Evolutionary conservation across 2,329 filamentous ascomycete genomes (phyloP), one percentile per base, ranked within the genome.

Genomic region (Botrytis fabae): DNA sequence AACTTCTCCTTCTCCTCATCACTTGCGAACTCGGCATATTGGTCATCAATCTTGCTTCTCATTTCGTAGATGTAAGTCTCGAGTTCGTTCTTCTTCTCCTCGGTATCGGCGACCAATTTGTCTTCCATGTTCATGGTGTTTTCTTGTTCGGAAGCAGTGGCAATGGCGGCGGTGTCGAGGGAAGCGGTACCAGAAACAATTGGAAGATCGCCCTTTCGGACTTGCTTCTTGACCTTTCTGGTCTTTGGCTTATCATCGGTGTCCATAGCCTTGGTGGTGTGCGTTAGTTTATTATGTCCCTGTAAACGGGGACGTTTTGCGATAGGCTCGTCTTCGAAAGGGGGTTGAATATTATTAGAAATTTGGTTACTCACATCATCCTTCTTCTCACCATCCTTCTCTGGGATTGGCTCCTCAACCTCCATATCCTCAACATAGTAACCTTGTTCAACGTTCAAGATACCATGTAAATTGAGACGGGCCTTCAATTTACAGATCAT

Each of bases 401-500:
- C 93, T 75, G 93, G 92, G 75, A 97, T 86, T 76, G 95, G 93
- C 86, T 97, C 95, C 85, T 99, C 96, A 73, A 98, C 91, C 85
- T 99, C 96, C 81, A 97, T 91, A 82, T 99, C 96, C 86, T 99
- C 96, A 71, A 99, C 96, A 80, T 94, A 98, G 87, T 99, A 99
- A 75, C 95, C 96, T 76, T 91, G 95, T 86, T 99, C 96, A 54
- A 99, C 92, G 82, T 98, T 98, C 77, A 99, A 87, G 74, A 99
- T 90, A 83, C 96, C 96, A 85, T 98, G 95, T 76, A 98, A 89
- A 85, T 99, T 99, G 73, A 99, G 89, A 76, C 96, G 91, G 65
- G 96, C 95, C 89, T 98, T 98, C 75, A 99, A 91, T 87, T 99
- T 99, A 92, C 96, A 99, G 81, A 98, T 97, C 95, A 99, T 98